Evolutionary conservation across 2,329 filamentous ascomycete genomes (phyloP), one percentile per base, ranked within the genome.

Genomic region (Botrytis medusae): DNA sequence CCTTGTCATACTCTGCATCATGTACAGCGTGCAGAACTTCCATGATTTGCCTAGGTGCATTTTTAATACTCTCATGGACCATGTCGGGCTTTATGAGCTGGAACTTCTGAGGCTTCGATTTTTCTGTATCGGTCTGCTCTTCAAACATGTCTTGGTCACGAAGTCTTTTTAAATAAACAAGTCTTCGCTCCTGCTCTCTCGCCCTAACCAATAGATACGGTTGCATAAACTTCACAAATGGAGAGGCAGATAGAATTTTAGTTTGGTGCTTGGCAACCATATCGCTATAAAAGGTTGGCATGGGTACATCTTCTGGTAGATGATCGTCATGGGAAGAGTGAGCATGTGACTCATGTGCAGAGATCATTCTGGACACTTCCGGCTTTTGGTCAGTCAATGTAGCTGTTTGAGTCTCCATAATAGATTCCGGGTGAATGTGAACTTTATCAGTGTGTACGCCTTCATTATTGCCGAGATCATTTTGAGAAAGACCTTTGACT

Each of bases 1-100:
- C 95, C 82, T 96, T 97, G 81, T 99, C 95, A 78, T 98, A 98
- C 82, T 99, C 96, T 2, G 95, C 95, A 80, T 98, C 94, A 81
- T 98, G 95, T 20, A 98, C 95, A 34, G 96, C 96, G 81, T 96
- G 94, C 10, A 99, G 84, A 67, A 98, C 94, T 78, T 98, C 95
- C 84, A 95, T 94, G 46, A 98, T 93, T 80, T 97, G 94, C 62
- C 90, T 90, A 0, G 95, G 93, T 5, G 93, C 92, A 77, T 91
- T 91, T 71, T 93, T 91, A 0, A 93, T 90, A 63, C 94, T 90
- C 73, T 92, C 88, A 78, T 97, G 93, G 0, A 99, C 93, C 95
- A 98, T 98, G 78, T 97, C 93, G 1, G 96, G 95, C 75, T 93
- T 93, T 75, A 99, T 97, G 16, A 99, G 87, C 77, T 97, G 91